A percentile compares a stretch with the other conserved stretches of the same genome.
Evolutionary conservation across 768 basidiomycete genomes (phyloP).

Genomic region (Rhizopogon rudus): DNA sequence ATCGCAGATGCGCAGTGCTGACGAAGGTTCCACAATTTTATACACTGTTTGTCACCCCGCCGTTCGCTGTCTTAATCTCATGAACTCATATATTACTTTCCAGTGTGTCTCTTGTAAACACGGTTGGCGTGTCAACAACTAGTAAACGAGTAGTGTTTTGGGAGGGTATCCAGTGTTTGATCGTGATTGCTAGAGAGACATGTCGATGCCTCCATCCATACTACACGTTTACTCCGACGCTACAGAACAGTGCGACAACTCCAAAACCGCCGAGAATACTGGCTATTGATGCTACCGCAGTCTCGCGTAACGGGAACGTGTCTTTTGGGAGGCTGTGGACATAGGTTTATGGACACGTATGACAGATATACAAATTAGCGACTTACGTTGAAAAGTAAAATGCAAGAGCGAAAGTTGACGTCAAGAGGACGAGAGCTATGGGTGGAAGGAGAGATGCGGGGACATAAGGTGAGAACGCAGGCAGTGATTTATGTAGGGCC

Average conservation of each 20-base stretch:
- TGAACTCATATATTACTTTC: constrained; percentile 7
- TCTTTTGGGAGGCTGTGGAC: constrained; percentile 68
- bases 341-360: background rate
- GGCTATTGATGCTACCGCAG: constrained; percentile 64
- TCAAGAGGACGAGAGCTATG: constrained; percentile 68
- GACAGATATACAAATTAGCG: background rate
- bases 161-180: background rate
- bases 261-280: constrained; percentile 85
- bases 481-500: constrained; percentile 62
- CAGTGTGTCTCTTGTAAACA: constrained; percentile 76
- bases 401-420: constrained; percentile 73
- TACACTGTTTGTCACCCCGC: constrained; percentile 66
- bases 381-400: constrained; percentile 90
- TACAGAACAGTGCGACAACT: constrained; percentile 85
- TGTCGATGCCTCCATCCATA: background rate
- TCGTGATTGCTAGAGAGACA: background rate
- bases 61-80: background rate
- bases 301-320: constrained; percentile 60
- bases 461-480: constrained; percentile 68
- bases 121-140: constrained; percentile 84
- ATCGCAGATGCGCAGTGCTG: constrained; percentile 75
- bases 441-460: constrained; percentile 66
- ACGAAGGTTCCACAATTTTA: constrained; percentile 92
- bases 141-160: background rate
- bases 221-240: constrained; percentile 79